Evolutionary conservation across 2,329 filamentous ascomycete genomes (phyloP).

Genomic region (Epichloe glyceriae): DNA sequence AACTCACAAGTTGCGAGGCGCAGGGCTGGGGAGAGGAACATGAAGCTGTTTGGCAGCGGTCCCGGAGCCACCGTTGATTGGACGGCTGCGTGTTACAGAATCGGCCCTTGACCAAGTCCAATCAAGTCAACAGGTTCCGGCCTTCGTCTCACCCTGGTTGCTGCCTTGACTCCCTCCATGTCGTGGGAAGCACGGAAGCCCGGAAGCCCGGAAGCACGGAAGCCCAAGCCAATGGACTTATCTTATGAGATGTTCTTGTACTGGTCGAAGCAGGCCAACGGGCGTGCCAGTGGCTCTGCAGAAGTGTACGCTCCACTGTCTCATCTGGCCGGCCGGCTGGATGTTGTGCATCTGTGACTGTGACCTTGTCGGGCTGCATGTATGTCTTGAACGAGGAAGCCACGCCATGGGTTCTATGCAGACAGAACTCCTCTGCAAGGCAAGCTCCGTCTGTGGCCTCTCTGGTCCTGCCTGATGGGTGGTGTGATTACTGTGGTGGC

Average conservation of each 20-base stretch:
- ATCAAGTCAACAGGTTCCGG: neutral
- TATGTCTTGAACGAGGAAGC: neutral
- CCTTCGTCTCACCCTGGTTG: neutral
- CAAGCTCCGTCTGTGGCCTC: neutral
- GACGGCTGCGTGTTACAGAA: neutral
- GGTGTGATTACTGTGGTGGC: too few relatives aligned
- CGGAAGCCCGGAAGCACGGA: neutral
- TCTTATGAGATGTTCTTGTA: neutral
- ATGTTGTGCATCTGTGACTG: neutral
- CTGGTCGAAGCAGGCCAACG: neutral
- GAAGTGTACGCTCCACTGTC: neutral
- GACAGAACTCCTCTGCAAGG: neutral
- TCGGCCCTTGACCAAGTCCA: neutral
- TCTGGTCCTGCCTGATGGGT: too few relatives aligned
- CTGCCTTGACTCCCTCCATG: conserved; percentile 1
- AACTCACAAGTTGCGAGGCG: neutral
- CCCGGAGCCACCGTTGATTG: neutral
- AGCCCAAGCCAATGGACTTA: neutral
- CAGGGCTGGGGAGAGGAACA: neutral
- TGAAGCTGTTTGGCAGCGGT: neutral
- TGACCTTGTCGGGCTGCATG: conserved; percentile 1
- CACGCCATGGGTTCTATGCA: neutral
- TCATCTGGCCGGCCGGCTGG: neutral
- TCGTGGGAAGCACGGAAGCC: neutral
- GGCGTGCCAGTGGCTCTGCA: neutral